Conservation (phyloP, 2,329 filamentous ascomycete genomes). For the Onygenales sp. region DNA sequence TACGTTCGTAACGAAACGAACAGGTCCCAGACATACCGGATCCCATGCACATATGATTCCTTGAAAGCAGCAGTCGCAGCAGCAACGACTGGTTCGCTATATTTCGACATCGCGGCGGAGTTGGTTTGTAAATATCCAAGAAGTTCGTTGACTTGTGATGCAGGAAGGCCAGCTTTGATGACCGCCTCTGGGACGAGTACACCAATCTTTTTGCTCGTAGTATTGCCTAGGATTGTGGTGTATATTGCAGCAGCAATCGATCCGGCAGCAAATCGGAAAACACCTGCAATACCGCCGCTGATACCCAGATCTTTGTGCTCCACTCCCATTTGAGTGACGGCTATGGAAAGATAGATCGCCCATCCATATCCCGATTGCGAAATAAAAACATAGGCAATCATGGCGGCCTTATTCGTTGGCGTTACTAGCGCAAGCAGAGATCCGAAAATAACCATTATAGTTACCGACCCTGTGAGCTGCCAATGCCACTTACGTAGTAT, state of each 20-base stretch:
- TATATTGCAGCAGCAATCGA: conserved; percentile 34
- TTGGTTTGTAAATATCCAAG: conserved; percentile 8
- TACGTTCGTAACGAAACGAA: not conserved
- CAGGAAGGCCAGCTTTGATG: conserved; percentile 25
- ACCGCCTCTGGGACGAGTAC: conserved; percentile 27
- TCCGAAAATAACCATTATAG: conserved; percentile 41
- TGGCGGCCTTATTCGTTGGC: conserved; percentile 35
- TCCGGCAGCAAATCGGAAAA: conserved; percentile 36
- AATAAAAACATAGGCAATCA: conserved; percentile 41
- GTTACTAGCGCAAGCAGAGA: conserved; percentile 35
- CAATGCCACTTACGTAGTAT: conserved; percentile 39
- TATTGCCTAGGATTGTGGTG: conserved; percentile 33
- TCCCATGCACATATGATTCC: conserved; percentile 17
- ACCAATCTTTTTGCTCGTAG: conserved; percentile 20
- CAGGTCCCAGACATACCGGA: conserved; percentile 13
- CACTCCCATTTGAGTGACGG: conserved; percentile 42
- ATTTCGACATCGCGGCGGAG: conserved; percentile 1
- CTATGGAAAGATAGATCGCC: conserved; percentile 40
- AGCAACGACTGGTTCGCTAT: conserved; percentile 13
- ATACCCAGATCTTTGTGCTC: conserved; percentile 41
- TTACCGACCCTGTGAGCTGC: conserved; percentile 35
- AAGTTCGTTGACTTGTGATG: conserved; percentile 20
- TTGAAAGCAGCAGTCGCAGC: conserved; percentile 14
- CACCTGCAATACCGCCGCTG: conserved; percentile 34
- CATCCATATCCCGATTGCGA: conserved; percentile 38